Percentiles rank a stretch among this genome's conserved stretches.
Evolutionary conservation across 768 basidiomycete genomes (phyloP).

Genomic region (Xerocomellus chrysenteron): DNA sequence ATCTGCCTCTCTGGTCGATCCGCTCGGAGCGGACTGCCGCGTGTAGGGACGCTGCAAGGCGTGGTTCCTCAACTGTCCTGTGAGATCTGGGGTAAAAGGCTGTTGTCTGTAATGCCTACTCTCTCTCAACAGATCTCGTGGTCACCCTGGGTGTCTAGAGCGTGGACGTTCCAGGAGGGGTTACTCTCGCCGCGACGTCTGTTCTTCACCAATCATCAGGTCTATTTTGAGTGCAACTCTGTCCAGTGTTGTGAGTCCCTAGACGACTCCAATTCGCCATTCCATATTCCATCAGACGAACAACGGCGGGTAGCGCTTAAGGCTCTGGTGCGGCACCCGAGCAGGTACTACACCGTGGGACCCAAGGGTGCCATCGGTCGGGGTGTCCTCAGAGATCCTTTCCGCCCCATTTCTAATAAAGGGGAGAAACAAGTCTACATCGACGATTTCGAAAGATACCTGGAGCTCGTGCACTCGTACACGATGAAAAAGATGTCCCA

Average conservation of each 20-base stretch:
- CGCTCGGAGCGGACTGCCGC: too few species aligned
- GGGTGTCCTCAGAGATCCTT: constrained; percentile 10
- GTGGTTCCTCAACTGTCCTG: too few species aligned
- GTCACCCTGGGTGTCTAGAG: too few species aligned
- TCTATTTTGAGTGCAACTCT: too few species aligned
- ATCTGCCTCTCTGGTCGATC: too few species aligned
- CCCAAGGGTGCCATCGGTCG: not conserved
- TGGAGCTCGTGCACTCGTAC: constrained; percentile 4
- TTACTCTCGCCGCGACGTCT: too few species aligned
- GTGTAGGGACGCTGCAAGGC: too few species aligned
- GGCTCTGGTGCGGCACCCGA: not conserved
- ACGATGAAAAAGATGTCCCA: constrained; percentile 2
- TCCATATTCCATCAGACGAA: constrained; percentile 9
- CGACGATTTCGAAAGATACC: not conserved
- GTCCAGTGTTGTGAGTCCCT: constrained; percentile 15
- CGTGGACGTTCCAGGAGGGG: too few species aligned
- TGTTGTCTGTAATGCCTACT: too few species aligned
- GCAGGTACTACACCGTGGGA: not conserved
- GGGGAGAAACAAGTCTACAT: not conserved
- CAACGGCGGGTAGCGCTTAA: not conserved
- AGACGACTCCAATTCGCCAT: constrained; percentile 10
- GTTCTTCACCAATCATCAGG: too few species aligned
- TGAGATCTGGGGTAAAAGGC: too few species aligned
- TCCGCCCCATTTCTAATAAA: not conserved
- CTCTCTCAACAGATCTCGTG: too few species aligned